Conservation (phyloP, 2,329 filamentous ascomycete species). For the Penicillium oxalicum region DNA sequence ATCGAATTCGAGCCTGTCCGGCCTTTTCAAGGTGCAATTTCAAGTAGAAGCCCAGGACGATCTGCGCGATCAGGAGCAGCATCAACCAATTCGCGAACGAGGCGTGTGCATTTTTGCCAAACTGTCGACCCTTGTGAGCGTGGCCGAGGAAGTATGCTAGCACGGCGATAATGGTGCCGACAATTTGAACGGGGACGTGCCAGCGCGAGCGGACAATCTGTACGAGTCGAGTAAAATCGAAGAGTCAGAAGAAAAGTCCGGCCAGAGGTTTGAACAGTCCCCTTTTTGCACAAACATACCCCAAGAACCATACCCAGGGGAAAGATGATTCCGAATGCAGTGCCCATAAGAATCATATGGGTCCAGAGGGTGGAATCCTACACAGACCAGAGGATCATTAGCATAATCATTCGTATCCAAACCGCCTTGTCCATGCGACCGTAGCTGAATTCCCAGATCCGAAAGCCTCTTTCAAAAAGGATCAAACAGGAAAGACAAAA, state of each 20-base stretch:
- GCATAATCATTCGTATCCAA: background rate
- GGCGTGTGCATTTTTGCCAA: conserved; percentile 73
- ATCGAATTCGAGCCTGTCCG: conserved; percentile 71
- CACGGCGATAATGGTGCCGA: conserved; percentile 69
- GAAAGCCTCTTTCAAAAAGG: no score
- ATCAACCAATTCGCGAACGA: conserved; percentile 75
- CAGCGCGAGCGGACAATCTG: conserved; percentile 84
- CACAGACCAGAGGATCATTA: background rate
- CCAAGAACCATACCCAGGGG: conserved; percentile 93
- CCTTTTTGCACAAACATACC: conserved; percentile 47
- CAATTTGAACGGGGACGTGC: conserved; percentile 83
- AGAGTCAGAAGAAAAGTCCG: background rate
- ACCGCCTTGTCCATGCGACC: no score
- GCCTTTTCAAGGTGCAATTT: conserved; percentile 84
- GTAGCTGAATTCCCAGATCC: no score
- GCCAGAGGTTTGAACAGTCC: background rate
- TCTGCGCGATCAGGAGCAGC: conserved; percentile 69
- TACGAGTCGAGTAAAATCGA: background rate
- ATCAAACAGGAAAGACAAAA: no score
- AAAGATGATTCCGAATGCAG: conserved; percentile 87
- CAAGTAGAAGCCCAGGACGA: conserved; percentile 77
- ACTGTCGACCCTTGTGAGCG: conserved; percentile 81
- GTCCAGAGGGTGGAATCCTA: conserved; percentile 81
- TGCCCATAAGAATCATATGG: conserved; percentile 82
- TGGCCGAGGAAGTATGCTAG: conserved; percentile 89